Evolutionary conservation across 805 yeast species (phyloP), one percentile per base, ranked within the genome.

Genomic region (Wickerhamiella brachini): DNA sequence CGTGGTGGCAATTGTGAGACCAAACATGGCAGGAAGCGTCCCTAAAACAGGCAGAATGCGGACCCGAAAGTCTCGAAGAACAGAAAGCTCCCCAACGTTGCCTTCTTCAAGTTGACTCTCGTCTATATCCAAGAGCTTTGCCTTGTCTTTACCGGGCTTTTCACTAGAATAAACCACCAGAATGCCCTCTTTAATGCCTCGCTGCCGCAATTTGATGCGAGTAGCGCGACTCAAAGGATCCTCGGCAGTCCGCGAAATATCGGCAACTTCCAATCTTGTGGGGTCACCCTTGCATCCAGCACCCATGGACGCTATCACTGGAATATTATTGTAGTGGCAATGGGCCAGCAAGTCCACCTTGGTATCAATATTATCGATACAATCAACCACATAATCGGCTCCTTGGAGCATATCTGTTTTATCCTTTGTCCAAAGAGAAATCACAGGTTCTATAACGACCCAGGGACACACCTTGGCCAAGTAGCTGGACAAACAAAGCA

Each of bases 261-360:
- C 99, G 34, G 88, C 88, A 43, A 93, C 75, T 63, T 87, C 85
- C 52, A 93, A 78, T 61, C 97, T 74, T 2, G 97, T 83, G 12
- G 97, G 94, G 64, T 93, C 99, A 49, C 95, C 83, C 65, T 93
- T 93, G 59, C 95, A 83, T 4, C 96, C 95, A 0, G 99, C 97
- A 24, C 99, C 99, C 80, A 94, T 94, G 0, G 96, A 85, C 4
- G 95, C 81, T 41, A 93, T 76, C 31, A 88, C 83, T n/a, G 77
- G 78, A 34, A 90, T 63, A 1, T 73, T 65, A 44, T 78, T 68
- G 17, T 73, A 71, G 62, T 80, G 70, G 57, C 95, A 82, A 66
- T 74, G 89, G 31, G 81, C 80, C 57, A 93, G 70, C 49, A 93
- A 70, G 61, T 93, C 98, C 24, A 89, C 94, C 62, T 93, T 93